These are phyloP conservation scores for Cladophialophora immunda DNA, from an alignment of 2,329 filamentous ascomycete species.

Conservation along the genomic window DNA sequence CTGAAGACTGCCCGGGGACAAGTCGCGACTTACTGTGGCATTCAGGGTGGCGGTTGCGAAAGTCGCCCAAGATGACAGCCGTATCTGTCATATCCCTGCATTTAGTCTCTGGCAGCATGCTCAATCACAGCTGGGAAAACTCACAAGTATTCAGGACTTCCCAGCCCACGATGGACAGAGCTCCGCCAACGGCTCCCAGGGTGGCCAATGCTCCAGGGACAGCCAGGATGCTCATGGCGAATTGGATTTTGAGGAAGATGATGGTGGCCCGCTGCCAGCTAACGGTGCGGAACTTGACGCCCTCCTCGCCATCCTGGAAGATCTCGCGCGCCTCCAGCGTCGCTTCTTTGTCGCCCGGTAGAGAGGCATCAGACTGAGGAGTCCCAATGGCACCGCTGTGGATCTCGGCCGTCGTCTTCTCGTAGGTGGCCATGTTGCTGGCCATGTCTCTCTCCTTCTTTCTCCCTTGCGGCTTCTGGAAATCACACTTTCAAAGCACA, in stretches of 20 bases:
- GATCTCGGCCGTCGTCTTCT: not conserved
- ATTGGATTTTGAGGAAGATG: conserved; percentile 60
- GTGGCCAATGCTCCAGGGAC: conserved; percentile 58
- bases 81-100: not conserved
- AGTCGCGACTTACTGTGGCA: conserved; percentile 55
- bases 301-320: conserved; percentile 58
- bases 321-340: conserved; percentile 49
- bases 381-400: conserved; percentile 6
- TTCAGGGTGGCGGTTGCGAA: conserved; percentile 60
- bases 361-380: conserved; percentile 4
- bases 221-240: conserved; percentile 59
- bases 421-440: not conserved
- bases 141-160: conserved; percentile 58
- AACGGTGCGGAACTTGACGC: conserved; percentile 63
- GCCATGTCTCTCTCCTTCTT: not conserved
- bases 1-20: too few species aligned
- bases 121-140: not conserved
- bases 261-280: conserved; percentile 61
- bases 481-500: too few species aligned
- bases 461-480: not conserved
- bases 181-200: conserved; percentile 58
- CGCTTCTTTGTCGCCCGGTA: conserved; percentile 11
- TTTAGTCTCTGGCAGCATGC: not conserved
- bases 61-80: conserved; percentile 59
- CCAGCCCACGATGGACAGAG: conserved; percentile 59